These are phyloP conservation scores for Chlamydomonas reinhardtii DNA, from an alignment of 163 green algal genomes.

Conservation along the genomic window DNA sequence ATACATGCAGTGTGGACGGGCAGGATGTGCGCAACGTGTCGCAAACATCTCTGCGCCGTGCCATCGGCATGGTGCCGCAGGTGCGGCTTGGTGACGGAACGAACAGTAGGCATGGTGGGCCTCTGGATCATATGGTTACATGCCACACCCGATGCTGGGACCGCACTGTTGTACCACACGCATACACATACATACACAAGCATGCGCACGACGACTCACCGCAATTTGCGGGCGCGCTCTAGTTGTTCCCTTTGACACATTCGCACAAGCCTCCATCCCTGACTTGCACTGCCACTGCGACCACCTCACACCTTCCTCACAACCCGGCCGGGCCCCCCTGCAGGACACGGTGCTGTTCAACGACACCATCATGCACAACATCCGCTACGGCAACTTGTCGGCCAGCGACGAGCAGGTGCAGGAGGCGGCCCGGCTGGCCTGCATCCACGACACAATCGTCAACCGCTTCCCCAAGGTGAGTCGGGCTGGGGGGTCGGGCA, in stretches of 20 bases:
- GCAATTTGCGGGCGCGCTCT: too few relatives aligned
- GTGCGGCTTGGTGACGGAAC: slow-evolving; percentile 44
- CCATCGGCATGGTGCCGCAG: slow-evolving; percentile 82
- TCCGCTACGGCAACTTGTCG: slow-evolving; percentile 82
- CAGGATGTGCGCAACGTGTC: slow-evolving; percentile 68
- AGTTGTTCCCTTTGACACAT: too few relatives aligned
- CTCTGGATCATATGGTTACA: too few relatives aligned
- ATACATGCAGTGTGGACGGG: slow-evolving; percentile 57
- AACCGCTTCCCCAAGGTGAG: slow-evolving; percentile 85
- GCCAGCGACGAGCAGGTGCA: slow-evolving; percentile 71
- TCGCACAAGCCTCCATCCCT: too few relatives aligned
- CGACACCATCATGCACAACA: slow-evolving; percentile 85
- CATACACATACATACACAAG: too few relatives aligned
- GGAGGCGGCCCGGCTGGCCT: slow-evolving; percentile 66
- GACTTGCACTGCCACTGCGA: too few relatives aligned
- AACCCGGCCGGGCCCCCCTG: too few relatives aligned
- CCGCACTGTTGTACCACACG: too few relatives aligned
- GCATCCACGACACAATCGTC: slow-evolving; percentile 85
- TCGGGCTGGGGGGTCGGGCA: too few relatives aligned
- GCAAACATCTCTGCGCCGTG: slow-evolving; percentile 63
- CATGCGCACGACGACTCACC: too few relatives aligned
- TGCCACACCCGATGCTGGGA: too few relatives aligned
- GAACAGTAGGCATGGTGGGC: too few relatives aligned
- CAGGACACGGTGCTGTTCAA: slow-evolving; percentile 81
- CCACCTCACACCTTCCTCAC: background rate